A percentile compares a stretch with the other conserved stretches of the same genome.
Conservation (phyloP, 257 asterid species). For the Solanum acaule region DNA sequence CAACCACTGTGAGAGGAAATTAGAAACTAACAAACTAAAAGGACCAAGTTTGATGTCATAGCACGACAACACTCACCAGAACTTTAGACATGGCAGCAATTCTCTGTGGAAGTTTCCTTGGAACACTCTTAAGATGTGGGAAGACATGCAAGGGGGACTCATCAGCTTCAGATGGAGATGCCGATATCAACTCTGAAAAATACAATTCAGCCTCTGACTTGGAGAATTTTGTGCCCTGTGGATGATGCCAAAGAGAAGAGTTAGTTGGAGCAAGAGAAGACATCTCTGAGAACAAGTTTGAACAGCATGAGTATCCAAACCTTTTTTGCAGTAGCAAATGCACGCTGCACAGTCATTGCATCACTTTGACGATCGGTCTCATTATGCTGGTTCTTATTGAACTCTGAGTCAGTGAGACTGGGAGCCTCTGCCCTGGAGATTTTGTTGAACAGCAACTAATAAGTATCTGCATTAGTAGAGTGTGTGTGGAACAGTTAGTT, state of each 20-base stretch:
- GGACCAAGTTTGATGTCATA: conserved; percentile 1
- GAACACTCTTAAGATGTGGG: conserved; percentile 69
- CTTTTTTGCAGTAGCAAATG: conserved; percentile 77
- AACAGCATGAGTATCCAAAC: conserved; percentile 18
- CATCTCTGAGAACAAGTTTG: neutral
- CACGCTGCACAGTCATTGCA: conserved; percentile 88
- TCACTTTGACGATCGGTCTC: conserved; percentile 84
- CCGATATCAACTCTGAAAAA: conserved; percentile 57
- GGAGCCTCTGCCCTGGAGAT: conserved; percentile 59
- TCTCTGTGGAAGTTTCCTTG: conserved; percentile 65
- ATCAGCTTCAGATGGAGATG: conserved; percentile 43
- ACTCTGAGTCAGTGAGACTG: conserved; percentile 45
- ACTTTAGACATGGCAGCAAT: conserved; percentile 89
- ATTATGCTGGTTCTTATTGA: conserved; percentile 25
- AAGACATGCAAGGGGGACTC: conserved; percentile 38
- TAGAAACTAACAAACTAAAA: neutral
- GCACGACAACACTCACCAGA: conserved; percentile 44
- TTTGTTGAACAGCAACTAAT: conserved; percentile 9
- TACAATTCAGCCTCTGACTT: conserved; percentile 51
- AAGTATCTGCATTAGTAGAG: neutral
- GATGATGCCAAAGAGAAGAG: conserved; percentile 12
- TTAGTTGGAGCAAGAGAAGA: conserved; percentile 6
- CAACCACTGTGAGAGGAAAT: neutral
- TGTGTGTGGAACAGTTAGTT: neutral
- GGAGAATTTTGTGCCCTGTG: conserved; percentile 64